phyloP scores from a whole-genome alignment of 2,329 filamentous ascomycete species.

The Cordyceps pruinosa region DNA sequence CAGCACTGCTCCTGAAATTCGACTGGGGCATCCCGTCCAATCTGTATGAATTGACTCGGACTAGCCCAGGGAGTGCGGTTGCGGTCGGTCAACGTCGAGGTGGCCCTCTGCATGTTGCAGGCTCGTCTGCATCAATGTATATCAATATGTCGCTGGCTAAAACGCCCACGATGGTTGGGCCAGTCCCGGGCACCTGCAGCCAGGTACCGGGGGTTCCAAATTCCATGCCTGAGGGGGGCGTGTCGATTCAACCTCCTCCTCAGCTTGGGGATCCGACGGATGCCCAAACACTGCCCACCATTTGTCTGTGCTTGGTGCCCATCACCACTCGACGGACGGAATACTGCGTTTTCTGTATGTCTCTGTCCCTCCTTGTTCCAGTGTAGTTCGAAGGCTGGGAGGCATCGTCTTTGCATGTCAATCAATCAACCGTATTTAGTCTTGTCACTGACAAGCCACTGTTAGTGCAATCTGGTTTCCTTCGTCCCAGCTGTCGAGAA shows the following conservation, averaged over 20 bases:
- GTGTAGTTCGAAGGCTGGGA: neutral
- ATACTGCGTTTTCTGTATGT: neutral
- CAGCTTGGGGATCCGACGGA: constrained; percentile 4
- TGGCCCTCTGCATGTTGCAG: neutral
- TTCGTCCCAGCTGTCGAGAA: neutral
- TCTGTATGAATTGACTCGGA: neutral
- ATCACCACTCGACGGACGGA: neutral
- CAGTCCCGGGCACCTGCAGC: neutral
- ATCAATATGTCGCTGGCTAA: neutral
- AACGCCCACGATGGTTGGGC: neutral
- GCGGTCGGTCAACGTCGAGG: neutral
- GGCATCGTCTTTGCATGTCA: neutral
- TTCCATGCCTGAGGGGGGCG: neutral
- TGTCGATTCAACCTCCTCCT: neutral
- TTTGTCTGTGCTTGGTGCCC: neutral
- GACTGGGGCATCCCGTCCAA: neutral
- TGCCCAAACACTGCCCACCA: neutral
- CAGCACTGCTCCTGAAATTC: neutral
- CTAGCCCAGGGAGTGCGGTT: neutral
- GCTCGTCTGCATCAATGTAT: neutral
- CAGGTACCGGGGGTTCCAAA: neutral
- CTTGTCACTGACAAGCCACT: neutral
- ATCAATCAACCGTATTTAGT: neutral
- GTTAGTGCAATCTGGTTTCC: constrained; percentile 4
- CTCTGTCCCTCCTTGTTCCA: neutral